Evolutionary conservation across 805 yeast species (phyloP), one percentile per base, ranked within the genome.

Genomic region (Starmerella powellii): DNA sequence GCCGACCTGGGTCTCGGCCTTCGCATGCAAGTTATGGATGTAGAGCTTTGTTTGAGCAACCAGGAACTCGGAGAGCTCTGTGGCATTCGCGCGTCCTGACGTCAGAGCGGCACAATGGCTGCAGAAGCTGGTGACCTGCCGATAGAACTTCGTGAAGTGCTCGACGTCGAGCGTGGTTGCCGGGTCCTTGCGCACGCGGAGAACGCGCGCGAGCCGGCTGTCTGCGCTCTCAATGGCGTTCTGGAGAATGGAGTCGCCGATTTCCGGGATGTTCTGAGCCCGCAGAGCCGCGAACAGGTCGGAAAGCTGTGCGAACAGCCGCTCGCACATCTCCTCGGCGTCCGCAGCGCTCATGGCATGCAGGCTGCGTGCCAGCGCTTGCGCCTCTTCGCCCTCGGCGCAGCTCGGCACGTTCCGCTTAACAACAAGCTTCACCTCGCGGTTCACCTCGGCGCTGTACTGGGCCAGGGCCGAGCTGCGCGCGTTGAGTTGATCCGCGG

Each of bases 51-150:
- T 68, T 48, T 83, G 94, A 26, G 71, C 68, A n/a, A 70, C 72
- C 13, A 86, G 61, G 53, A 77, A 72, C 43, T 78, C 83, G 40
- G 78, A 74, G 23, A 88, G 63, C n/a, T 74, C 76, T 21, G 74
- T 68, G 12, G 70, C 59, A 6, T 72, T 68, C 6, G 27, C 35
- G 12, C 6, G 12, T 13, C 34, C 32, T 6, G 15, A 28, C 3
- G 34, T 36, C 43, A 70, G 74, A 0, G 94, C 94, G 4, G 85
- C 76, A 58, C 94, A 83, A 55, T 85, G 94, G 37, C 73, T 73
- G 32, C 86, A 65, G 56, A 87, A 87, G 18, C 78, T 66, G 0
- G 78, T 72, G 42, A 77, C 74, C 12, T 81, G 63, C 2, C 80
- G 66, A 59, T 76, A 84, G 39, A 84, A 70, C 45, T 76, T 65